These are phyloP conservation scores for Trametes cingulata DNA, from an alignment of 768 basidiomycete species.

Conservation along the genomic window DNA sequence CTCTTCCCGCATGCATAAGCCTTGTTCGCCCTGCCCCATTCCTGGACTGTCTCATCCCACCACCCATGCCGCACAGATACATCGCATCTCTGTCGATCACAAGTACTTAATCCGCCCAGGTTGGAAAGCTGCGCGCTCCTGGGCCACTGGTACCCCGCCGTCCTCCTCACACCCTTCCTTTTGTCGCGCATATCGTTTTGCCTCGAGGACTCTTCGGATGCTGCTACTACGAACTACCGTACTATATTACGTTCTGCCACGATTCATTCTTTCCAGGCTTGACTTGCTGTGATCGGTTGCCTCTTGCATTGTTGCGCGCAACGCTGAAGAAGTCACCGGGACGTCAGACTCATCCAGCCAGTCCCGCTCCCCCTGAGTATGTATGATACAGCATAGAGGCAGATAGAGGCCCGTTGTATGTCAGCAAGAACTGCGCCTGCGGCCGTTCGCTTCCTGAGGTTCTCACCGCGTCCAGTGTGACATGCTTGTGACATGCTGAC, in stretches of 20 bases:
- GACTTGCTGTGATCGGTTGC: background rate
- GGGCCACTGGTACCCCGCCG: background rate
- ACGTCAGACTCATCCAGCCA: too few relatives aligned
- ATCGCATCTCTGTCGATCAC: background rate
- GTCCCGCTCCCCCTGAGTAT: too few relatives aligned
- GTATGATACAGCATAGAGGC: too few relatives aligned
- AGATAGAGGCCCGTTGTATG: too few relatives aligned
- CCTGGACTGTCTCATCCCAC: background rate
- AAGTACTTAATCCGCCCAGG: background rate
- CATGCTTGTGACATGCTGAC: too few relatives aligned
- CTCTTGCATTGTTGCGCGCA: background rate
- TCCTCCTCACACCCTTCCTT: background rate
- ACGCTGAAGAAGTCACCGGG: background rate
- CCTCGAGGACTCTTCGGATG: slow-evolving; percentile 11
- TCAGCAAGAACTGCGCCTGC: too few relatives aligned
- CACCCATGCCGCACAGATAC: background rate
- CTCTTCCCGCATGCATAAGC: slow-evolving; percentile 3
- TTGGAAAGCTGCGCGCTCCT: background rate
- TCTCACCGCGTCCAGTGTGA: too few relatives aligned
- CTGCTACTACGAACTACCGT: slow-evolving; percentile 1
- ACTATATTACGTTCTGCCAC: background rate
- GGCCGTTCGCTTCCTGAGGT: too few relatives aligned
- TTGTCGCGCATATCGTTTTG: background rate
- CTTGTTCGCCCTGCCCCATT: background rate
- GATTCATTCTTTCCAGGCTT: background rate